phyloP scores from a whole-genome alignment of 2,329 filamentous ascomycete species.

The Zasmidium angulare region DNA sequence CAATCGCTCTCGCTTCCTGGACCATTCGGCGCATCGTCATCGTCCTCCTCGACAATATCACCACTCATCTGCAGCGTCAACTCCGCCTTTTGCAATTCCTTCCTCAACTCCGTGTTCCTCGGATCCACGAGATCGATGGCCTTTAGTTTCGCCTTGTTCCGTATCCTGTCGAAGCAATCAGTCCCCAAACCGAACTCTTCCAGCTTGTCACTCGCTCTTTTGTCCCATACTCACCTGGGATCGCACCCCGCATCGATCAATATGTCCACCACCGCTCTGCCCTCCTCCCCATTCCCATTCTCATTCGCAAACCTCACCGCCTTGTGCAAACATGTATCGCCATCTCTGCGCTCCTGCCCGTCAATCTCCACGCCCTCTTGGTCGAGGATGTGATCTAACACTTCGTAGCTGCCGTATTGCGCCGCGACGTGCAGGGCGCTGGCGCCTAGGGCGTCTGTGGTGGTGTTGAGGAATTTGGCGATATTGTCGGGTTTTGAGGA shows the following conservation, averaged over 20 bases:
- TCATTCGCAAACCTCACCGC: slow-evolving; percentile 75
- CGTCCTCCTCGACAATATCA: slow-evolving; percentile 50
- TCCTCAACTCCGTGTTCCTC: slow-evolving; percentile 60
- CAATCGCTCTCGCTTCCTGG: slow-evolving; percentile 51
- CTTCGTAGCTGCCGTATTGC: slow-evolving; percentile 78
- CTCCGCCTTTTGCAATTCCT: slow-evolving; percentile 69
- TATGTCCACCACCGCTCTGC: slow-evolving; percentile 69
- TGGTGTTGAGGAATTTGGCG: slow-evolving; percentile 78
- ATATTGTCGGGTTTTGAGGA: slow-evolving; percentile 58
- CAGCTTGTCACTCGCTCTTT: slow-evolving; percentile 3
- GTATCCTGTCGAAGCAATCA: no score
- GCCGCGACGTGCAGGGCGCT: slow-evolving; percentile 89
- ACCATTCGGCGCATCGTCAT: slow-evolving; percentile 40
- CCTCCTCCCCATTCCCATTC: slow-evolving; percentile 63
- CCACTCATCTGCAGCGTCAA: slow-evolving; percentile 55
- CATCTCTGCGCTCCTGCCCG: slow-evolving; percentile 67
- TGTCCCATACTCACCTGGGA: slow-evolving; percentile 43
- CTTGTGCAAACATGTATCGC: slow-evolving; percentile 77
- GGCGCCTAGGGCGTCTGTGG: slow-evolving; percentile 82
- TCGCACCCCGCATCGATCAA: slow-evolving; percentile 77
- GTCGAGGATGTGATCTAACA: slow-evolving; percentile 79
- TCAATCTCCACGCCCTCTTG: slow-evolving; percentile 85
- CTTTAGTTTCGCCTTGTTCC: slow-evolving; percentile 73
- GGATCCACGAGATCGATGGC: slow-evolving; percentile 73
- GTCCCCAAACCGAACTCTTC: no score